Evolutionary conservation across 2,329 filamentous ascomycete species (phyloP), one percentile per base, ranked within the genome.

Genomic region (Aureobasidium sp.): DNA sequence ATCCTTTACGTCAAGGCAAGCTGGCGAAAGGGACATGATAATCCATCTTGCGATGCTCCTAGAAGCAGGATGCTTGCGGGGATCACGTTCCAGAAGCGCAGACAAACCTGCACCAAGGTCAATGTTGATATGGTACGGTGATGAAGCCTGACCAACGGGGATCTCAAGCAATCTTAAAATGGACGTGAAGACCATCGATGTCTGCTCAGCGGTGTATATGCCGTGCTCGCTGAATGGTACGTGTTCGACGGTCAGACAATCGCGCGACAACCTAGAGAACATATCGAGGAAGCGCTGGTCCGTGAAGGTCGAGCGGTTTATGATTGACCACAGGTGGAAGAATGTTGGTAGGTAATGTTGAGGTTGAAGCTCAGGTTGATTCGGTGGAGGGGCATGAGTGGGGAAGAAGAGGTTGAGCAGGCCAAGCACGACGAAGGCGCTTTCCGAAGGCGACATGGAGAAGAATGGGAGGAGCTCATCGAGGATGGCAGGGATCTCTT

Each of bases 1-100:
- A 61, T 87, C 87, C 34, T 87, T 81, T n/a, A 85, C 80, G 46
- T 89, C 84, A 53, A 95, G 77, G 69, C 90, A 94, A 50, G 86
- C 80, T 1, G 94, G 93, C 1, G 94, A 97, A 42, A 99, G 75
- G 0, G 92, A 97, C 84, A 93, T 93, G 58, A 95, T 86, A 63
- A 97, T 89, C 87, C 91, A 94, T 64, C 94, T 82, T 26, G 94
- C 91, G 67, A 97, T 91, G 74, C 95, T 90, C 73, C 97, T 95
- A 0, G 91, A 87, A 39, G 91, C 84, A 0, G 94, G 95, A 72
- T 96, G 91, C 75, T 96, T 97, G 70, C 95, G 90, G 70, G 88
- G 88, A 72, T 99, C 95, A 71, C 94, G 88, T 70, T 97, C 93
- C 37, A 99, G 80, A 74, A 94, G 90, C 29, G 93, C 80, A 13